Base-by-base conservation (phyloP, 2,329 filamentous ascomycete species). In the Thielaviopsis populi region DNA sequence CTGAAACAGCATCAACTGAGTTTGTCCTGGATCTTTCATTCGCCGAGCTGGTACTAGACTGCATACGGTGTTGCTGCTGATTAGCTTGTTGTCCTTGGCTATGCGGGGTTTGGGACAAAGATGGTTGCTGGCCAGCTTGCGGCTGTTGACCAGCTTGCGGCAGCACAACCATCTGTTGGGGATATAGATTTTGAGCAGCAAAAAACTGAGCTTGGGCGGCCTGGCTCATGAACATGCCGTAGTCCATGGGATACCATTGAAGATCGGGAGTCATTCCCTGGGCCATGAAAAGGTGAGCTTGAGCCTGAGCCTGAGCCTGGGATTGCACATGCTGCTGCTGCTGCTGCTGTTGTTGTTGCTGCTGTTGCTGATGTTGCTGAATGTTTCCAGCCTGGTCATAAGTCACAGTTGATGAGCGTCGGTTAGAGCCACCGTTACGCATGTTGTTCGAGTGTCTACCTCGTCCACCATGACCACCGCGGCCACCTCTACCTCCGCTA, bases 1-100 rank as follows among this genome's bases (percentile, higher is more conserved):
- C 70, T 4, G 83, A 83, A 19, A 80, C 76, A 63, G 80, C 83
- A 69, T 86, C 83, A 69, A 85, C 82, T 13, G 83, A 85, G 69
- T 81, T 83, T 6, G 82, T 84, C 66, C 83, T 78, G 43, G 82
- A 80, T 67, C 83, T 74, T 69, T 82, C 77, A 37, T 54, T 54
- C 7, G 63, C 15, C 2, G 58, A 62, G 37, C 48, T 33, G 3
- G 63, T 27, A 33, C 27, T 42, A 54, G 63, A 46, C 24, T 65
- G 63, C 22, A 65, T 19, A 37, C 59, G 59, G 27, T 65, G 63
- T 8, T 65, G 63, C 17, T 56, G 50, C n/a, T 53, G 54, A 11
- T 22, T n/a, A 11, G 30, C 2, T 59, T 56, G 50, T 48, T 59
- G 50, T 33, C 53, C 54, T 19, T 59, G 53, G 41, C 30, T 17